These are phyloP conservation scores for Neurospora sp. DNA, from an alignment of 495 filamentous ascomycete species.

Conservation along the genomic window DNA sequence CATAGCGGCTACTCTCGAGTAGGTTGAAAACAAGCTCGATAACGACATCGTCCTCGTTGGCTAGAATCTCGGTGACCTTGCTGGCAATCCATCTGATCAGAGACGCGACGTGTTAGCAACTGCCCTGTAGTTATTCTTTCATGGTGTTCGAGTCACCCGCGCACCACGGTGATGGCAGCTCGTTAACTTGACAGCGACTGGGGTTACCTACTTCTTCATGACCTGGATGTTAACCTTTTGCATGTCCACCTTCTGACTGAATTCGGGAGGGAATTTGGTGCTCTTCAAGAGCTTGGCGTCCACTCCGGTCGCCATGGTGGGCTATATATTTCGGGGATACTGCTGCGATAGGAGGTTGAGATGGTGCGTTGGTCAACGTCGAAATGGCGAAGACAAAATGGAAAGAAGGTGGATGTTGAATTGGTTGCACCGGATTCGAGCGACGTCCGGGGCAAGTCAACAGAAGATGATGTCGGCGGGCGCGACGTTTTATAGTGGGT, in stretches of 20 bases:
- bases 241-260: conserved; percentile 93
- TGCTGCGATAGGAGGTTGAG: background rate
- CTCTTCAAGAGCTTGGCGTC: conserved; percentile 78
- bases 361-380: background rate
- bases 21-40: conserved; percentile 88
- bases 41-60: conserved; percentile 87
- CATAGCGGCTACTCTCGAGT: conserved; percentile 68
- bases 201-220: conserved; percentile 73
- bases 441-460: background rate
- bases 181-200: background rate
- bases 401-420: background rate
- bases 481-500: conserved; percentile 5
- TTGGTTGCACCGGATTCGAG: background rate
- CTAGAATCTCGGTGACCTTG: conserved; percentile 76
- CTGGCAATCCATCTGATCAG: conserved; percentile 75
- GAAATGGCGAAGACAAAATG: background rate
- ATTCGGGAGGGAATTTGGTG: conserved; percentile 92
- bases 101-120: conserved; percentile 5
- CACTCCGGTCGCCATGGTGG: conserved; percentile 59
- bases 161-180: background rate
- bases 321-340: background rate
- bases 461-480: conserved; percentile 1
- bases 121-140: background rate
- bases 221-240: conserved; percentile 92
- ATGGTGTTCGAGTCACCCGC: background rate